Evolutionary conservation across 2,329 filamentous ascomycete species (phyloP), one percentile per base, ranked within the genome.

Genomic region (Colletotrichum sp.): DNA sequence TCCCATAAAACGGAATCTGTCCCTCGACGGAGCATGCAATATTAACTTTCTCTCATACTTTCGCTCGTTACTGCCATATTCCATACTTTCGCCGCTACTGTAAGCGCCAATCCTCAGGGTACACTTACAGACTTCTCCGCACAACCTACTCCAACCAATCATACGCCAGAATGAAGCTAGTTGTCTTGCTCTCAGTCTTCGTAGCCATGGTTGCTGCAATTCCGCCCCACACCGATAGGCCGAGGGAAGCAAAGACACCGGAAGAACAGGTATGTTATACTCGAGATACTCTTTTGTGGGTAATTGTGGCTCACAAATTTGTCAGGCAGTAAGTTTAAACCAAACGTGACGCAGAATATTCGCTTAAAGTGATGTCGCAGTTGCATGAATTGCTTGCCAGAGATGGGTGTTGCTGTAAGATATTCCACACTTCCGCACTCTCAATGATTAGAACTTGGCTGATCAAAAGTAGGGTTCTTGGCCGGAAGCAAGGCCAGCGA

Each of bases 261-360:
- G 39, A 49, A 49, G 39, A 49, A 49, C 39, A n/a, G 9, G 39
- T 49, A 49, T 3, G 39, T 49, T 1, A 12, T 18, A 49, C 0
- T 49, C 0, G 18, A n/a, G 0, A 2, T n/a, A 49, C 8, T 12
- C 18, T 49, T 49, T 12, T 12, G 18, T 4, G 3, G 9, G 2
- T 49, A 3, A n/a, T 6, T 7, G 1, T 12, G 18, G 3, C 39
- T 49, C 3, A 49, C 39, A n/a, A 21, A 4, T 4, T 6, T 12
- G 3, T n/a, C 18, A 49, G 39, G 39, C 39, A n/a, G 39, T 49
- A 49, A n/a, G 39, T 49, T 49, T 18, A 5, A 6, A 49, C 9
- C 39, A 3, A n/a, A n/a, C 5, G 3, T n/a, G 6, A 49, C 39
- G 18, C 5, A 49, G 18, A 49, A 3, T 7, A 49, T 49, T 4